Conservation (phyloP, 73 alveolate species). For the Paramecium biaurelia region DNA sequence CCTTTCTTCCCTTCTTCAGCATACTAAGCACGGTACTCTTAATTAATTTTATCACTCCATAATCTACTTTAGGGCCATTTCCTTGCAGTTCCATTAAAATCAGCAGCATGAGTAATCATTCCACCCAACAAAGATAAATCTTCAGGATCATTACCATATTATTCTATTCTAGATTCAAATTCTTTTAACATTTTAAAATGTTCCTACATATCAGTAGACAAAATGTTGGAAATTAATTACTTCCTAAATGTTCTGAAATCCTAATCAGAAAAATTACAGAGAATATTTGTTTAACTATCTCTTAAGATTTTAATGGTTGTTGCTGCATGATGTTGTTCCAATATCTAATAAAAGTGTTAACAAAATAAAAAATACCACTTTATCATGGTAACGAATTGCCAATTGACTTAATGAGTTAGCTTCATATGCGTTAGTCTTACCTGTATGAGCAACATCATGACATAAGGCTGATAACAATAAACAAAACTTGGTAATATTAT, state of each 20-base stretch:
- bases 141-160: conserved; percentile 31
- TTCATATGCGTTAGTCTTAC: conserved; percentile 54
- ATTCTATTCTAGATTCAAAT: conserved; percentile 45
- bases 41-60: conserved; percentile 58
- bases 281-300: conserved; percentile 39
- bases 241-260: conserved; percentile 47
- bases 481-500: conserved; percentile 22
- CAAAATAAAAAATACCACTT: conserved; percentile 28
- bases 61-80: conserved; percentile 53
- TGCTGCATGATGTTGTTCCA: conserved; percentile 64
- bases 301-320: conserved; percentile 55
- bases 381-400: conserved; percentile 62
- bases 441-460: conserved; percentile 68
- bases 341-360: neutral
- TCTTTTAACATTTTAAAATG: conserved; percentile 54
- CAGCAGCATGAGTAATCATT: conserved; percentile 61
- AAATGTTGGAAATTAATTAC: conserved; percentile 17
- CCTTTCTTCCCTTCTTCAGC: conserved; percentile 65
- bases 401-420: conserved; percentile 20
- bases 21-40: conserved; percentile 43
- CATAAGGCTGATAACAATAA: conserved; percentile 59
- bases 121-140: conserved; percentile 55
- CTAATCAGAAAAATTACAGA: conserved; percentile 26
- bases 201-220: conserved; percentile 51
- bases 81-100: conserved; percentile 60